phyloP scores from a whole-genome alignment of 2,329 filamentous ascomycete species.

The Cladophialophora bantiana region DNA sequence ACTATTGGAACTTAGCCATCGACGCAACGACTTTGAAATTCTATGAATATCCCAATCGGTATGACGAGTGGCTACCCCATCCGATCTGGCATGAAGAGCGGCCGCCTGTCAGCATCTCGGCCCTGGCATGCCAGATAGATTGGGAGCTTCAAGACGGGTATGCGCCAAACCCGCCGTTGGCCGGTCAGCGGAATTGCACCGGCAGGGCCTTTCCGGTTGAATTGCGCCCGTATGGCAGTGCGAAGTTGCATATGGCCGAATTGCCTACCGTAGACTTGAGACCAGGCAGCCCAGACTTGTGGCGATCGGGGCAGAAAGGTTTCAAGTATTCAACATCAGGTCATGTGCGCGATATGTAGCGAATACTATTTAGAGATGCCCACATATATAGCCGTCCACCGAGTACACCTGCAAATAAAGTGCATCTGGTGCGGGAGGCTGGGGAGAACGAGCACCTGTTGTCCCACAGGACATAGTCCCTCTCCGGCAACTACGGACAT shows the following conservation, averaged over 20 bases:
- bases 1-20: slow-evolving; percentile 45
- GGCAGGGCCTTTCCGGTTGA: slow-evolving; percentile 47
- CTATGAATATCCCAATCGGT: slow-evolving; percentile 41
- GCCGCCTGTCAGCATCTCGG: slow-evolving; percentile 49
- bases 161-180: slow-evolving; percentile 46
- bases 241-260: slow-evolving; percentile 57
- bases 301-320: slow-evolving; percentile 9
- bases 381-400: too few relatives aligned
- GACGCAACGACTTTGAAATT: slow-evolving; percentile 47
- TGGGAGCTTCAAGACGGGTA: slow-evolving; percentile 48
- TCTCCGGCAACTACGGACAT: background rate
- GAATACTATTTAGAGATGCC: too few relatives aligned
- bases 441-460: background rate
- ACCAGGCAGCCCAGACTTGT: slow-evolving; percentile 36
- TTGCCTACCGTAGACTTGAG: slow-evolving; percentile 46
- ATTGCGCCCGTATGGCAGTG: slow-evolving; percentile 56
- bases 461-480: background rate
- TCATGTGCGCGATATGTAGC: slow-evolving; percentile 13
- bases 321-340: background rate
- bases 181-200: slow-evolving; percentile 46
- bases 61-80: slow-evolving; percentile 37
- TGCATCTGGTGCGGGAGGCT: background rate
- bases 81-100: slow-evolving; percentile 45
- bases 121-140: slow-evolving; percentile 50
- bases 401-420: background rate